phyloP scores from a whole-genome alignment of 2,329 filamentous ascomycete species.

The Ilyonectria sp. region DNA sequence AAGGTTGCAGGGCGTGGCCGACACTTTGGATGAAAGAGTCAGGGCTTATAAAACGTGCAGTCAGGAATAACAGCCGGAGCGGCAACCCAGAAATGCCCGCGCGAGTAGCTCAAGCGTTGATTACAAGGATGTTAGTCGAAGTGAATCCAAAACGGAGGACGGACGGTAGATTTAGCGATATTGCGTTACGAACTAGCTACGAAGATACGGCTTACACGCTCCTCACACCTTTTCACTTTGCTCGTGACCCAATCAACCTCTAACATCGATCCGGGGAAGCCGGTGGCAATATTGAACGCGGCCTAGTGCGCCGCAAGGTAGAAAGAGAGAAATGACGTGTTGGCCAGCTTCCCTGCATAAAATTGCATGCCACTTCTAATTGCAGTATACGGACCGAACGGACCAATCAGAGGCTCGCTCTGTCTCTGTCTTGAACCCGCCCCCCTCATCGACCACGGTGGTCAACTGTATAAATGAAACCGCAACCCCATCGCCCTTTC shows the following conservation, averaged over 20 bases:
- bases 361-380: background rate
- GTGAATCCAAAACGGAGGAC: too few relatives aligned
- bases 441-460: background rate
- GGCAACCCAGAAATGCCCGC: too few relatives aligned
- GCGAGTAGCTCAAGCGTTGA: too few relatives aligned
- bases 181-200: too few relatives aligned
- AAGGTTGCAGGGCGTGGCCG: slow-evolving; percentile 50
- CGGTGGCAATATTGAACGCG: too few relatives aligned
- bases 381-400: slow-evolving; percentile 33
- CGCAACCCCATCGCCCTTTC: background rate
- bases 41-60: slow-evolving; percentile 47
- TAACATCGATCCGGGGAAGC: too few relatives aligned
- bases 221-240: too few relatives aligned
- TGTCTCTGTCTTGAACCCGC: background rate
- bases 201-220: too few relatives aligned
- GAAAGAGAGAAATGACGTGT: background rate
- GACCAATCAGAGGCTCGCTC: slow-evolving; percentile 31
- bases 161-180: too few relatives aligned
- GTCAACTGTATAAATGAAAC: slow-evolving; percentile 26
- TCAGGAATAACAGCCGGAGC: background rate
- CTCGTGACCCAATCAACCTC: too few relatives aligned
- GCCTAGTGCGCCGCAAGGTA: slow-evolving; percentile 3
- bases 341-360: background rate
- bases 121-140: too few relatives aligned
- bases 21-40: slow-evolving; percentile 49